Evolutionary conservation across 768 basidiomycete species (phyloP), one percentile per base, ranked within the genome.

Genomic region (Russula olivacea): DNA sequence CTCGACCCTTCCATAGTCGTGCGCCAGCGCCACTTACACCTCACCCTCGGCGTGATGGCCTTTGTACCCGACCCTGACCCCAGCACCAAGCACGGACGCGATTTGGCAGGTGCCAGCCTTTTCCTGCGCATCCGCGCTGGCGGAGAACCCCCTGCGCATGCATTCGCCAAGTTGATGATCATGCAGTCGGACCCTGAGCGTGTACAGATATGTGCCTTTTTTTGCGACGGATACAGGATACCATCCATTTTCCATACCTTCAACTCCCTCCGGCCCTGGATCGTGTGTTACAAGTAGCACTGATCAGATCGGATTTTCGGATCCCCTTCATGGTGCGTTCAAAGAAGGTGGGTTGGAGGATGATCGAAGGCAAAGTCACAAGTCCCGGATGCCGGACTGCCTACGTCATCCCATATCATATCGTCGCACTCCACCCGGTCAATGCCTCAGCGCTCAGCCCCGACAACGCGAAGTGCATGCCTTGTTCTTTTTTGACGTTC

Each of bases 11-110:
- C 36, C 36, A 36, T 36, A 67, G 72, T 88, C 57, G 78, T 89
- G 58, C 76, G 76, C 9, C 73, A 79, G 0, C 77, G 80, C 11
- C 72, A 88, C n/a, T 73, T 90, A 48, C 89, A 91, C 71, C 73
- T 91, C 61, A 91, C 89, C 0, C 74, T 91, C 2, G 88, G 88
- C 0, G 87, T 89, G 1, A 87, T 91, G 85, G 74, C 80, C 0
- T 82, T 90, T 36, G 36, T 36, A 11, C 34, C 4, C n/a, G 3
- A 55, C 43, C 15, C 34, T 23, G 6, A 21, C 12, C 1, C 3
- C 19, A 17, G 14, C 30, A 12, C 9, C 6, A 3, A n/a, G 43
- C n/a, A n/a, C 3, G 19, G 36, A 36, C 36, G 12, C 36, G 36
- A 36, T 36, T 36, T 36, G 11, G 17, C 19, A 2, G 34, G 11